A percentile compares a stretch with the other conserved stretches of the same genome.
These are phyloP conservation scores for Sporothrix inflata DNA, from an alignment of 2,329 filamentous ascomycete genomes.

Conservation along the genomic window DNA sequence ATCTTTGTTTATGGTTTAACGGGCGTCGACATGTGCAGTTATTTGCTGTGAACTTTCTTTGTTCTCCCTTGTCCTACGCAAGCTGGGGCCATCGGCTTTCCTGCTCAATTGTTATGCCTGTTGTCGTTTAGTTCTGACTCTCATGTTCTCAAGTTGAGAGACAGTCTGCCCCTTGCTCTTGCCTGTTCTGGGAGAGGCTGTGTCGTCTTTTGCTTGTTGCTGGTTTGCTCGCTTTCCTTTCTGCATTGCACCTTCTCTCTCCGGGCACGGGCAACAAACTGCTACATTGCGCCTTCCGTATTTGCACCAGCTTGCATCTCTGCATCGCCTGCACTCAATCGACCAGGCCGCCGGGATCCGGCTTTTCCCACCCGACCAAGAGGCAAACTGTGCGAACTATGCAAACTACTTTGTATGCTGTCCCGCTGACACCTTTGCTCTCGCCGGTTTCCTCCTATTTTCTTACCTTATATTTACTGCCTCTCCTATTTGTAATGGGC, in stretches of 20 bases:
- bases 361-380: background rate
- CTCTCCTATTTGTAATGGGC: conserved; percentile 17
- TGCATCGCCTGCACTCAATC: background rate
- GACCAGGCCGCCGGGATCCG: conserved; percentile 6
- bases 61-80: background rate
- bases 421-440: background rate
- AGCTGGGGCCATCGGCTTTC: background rate
- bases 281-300: background rate
- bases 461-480: background rate
- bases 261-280: background rate
- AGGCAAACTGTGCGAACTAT: background rate
- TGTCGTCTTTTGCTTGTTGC: background rate
- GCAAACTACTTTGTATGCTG: conserved; percentile 1
- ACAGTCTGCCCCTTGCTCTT: background rate
- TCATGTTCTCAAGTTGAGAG: background rate
- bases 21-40: background rate
- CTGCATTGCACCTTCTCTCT: conserved; percentile 1
- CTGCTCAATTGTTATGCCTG: background rate
- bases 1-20: background rate
- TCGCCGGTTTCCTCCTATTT: background rate
- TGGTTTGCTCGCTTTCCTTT: background rate
- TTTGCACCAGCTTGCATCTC: background rate
- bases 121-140: background rate
- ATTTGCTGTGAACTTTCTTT: background rate
- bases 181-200: background rate